phyloP scores from a whole-genome alignment of 2,329 filamentous ascomycete genomes.

The Mycogone perniciosa region DNA sequence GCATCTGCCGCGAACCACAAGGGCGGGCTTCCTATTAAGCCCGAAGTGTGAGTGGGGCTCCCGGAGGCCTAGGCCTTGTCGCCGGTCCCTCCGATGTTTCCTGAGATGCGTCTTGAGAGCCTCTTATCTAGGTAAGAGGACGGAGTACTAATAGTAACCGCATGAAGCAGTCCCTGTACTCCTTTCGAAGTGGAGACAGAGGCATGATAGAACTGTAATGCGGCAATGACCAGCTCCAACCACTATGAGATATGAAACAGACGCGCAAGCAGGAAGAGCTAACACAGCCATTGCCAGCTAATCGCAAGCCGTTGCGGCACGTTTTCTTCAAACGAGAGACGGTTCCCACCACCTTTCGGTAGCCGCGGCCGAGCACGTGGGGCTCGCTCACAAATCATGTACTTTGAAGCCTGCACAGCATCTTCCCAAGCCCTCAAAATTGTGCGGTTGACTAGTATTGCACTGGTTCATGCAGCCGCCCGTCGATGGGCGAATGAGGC shows the following conservation, averaged over 20 bases:
- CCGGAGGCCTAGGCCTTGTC: neutral
- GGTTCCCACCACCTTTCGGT: neutral
- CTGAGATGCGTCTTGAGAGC: neutral
- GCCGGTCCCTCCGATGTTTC: neutral
- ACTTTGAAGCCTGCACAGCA: neutral
- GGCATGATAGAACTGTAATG: too few relatives aligned
- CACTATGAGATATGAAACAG: too few relatives aligned
- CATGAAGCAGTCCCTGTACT: neutral
- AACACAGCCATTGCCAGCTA: neutral
- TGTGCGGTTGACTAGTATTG: neutral
- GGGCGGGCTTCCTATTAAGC: neutral
- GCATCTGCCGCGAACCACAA: constrained; percentile 1
- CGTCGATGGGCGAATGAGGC: neutral
- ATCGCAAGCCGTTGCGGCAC: neutral
- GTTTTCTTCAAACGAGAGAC: neutral
- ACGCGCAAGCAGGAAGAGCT: too few relatives aligned
- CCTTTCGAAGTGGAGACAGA: neutral
- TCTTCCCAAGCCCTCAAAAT: neutral
- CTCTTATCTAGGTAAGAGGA: neutral
- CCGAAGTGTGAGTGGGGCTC: constrained; percentile 1
- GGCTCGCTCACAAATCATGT: neutral
- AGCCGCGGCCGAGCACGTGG: neutral
- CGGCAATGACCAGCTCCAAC: neutral
- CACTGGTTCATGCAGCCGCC: neutral
- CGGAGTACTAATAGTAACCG: neutral